phyloP scores from a whole-genome alignment of 257 asterid species.

The Euphrasia confusa region DNA sequence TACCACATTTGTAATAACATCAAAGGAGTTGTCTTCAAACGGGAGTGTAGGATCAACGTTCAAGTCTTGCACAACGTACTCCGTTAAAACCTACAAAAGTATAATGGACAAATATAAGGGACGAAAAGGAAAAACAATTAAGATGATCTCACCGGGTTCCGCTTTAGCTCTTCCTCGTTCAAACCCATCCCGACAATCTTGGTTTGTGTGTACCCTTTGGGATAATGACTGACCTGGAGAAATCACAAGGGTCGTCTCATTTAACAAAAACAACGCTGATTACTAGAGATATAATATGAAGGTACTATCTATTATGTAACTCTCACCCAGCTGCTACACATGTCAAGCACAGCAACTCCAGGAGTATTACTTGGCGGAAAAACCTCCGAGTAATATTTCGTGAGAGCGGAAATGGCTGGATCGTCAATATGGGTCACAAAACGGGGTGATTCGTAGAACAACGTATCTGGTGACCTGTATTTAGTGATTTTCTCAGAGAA shows the following conservation, averaged over 20 bases:
- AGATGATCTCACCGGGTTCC: conserved; percentile 61
- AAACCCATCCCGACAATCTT: conserved; percentile 83
- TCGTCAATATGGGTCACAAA: conserved; percentile 95
- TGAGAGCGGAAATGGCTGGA: conserved; percentile 87
- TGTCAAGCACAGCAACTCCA: conserved; percentile 86
- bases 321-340: conserved; percentile 93
- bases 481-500: neutral
- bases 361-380: conserved; percentile 71
- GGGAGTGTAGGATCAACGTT: conserved; percentile 79
- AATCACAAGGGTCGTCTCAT: neutral
- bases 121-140: neutral
- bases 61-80: conserved; percentile 88
- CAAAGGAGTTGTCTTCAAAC: conserved; percentile 68
- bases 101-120: neutral
- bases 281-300: neutral
- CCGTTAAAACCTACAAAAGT: conserved; percentile 69
- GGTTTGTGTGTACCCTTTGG: conserved; percentile 82
- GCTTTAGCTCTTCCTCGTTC: conserved; percentile 86
- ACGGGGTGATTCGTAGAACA: conserved; percentile 84
- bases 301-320: neutral
- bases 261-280: neutral
- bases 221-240: conserved; percentile 70
- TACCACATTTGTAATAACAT: conserved; percentile 86
- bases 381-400: conserved; percentile 68
- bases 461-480: conserved; percentile 71